Conservation (phyloP, 441 rosid species). For the Brassica balearica region DNA sequence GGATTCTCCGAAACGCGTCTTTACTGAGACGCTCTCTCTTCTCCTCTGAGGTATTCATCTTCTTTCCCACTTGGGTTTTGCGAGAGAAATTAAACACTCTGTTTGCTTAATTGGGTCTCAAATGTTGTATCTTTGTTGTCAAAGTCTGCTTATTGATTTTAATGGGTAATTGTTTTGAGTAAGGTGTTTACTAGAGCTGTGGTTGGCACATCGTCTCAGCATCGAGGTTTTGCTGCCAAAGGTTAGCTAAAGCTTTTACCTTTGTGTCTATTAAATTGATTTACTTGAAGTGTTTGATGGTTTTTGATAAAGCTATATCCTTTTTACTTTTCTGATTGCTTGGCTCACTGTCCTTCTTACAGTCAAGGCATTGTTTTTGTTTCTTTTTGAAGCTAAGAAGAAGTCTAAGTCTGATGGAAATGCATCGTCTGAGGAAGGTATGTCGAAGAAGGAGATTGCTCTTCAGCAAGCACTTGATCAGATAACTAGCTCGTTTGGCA, state of each 20-base stretch:
- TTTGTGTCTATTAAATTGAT: conserved; percentile 17
- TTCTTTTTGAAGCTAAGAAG: conserved; percentile 60
- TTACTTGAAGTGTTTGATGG: background rate
- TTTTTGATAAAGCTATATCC: conserved; percentile 1
- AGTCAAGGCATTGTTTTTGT: background rate
- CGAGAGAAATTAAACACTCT: background rate
- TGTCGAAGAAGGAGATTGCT: conserved; percentile 92
- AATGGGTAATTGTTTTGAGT: no score
- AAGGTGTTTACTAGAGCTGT: conserved; percentile 53
- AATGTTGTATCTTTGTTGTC: conserved; percentile 11
- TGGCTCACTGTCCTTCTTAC: conserved; percentile 11
- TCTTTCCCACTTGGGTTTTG: conserved; percentile 21
- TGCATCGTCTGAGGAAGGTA: conserved; percentile 68
- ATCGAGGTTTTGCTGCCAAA: conserved; percentile 67
- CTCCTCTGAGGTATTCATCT: conserved; percentile 54
- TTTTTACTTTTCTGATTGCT: conserved; percentile 7
- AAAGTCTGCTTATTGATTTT: background rate
- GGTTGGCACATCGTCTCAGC: conserved; percentile 58
- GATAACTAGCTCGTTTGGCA: conserved; percentile 78
- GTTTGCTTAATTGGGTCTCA: conserved; percentile 4
- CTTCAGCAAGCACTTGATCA: conserved; percentile 89
- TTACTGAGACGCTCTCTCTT: conserved; percentile 54
- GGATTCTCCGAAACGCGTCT: conserved; percentile 63
- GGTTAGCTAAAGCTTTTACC: conserved; percentile 48
- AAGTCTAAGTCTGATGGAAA: conserved; percentile 78